These are phyloP conservation scores for Solanum sejunctum DNA, from an alignment of 257 asterid genomes.

Conservation along the genomic window DNA sequence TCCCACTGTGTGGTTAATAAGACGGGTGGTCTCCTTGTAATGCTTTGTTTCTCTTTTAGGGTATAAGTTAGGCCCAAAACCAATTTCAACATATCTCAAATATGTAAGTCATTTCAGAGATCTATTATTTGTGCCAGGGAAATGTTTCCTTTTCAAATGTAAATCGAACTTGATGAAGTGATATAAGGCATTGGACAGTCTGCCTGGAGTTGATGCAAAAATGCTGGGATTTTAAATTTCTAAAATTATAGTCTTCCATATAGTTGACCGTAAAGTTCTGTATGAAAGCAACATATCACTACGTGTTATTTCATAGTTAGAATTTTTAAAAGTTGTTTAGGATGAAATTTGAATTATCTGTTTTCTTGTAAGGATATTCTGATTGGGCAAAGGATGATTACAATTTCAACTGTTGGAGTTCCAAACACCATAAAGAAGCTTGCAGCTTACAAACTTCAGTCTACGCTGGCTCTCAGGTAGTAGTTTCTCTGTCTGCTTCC, in stretches of 20 bases:
- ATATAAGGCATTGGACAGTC: not conserved
- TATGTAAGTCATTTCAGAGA: not conserved
- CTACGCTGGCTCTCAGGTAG: slow-evolving; percentile 90
- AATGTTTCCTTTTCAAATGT: not conserved
- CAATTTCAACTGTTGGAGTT: slow-evolving; percentile 94
- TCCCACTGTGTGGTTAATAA: not conserved
- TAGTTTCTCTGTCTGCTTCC: not conserved
- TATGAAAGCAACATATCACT: not conserved
- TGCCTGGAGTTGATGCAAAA: not conserved
- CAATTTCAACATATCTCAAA: not conserved
- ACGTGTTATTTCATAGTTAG: not conserved
- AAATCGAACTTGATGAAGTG: not conserved
- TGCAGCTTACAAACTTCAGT: slow-evolving; percentile 90
- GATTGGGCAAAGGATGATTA: slow-evolving; percentile 98
- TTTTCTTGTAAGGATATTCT: slow-evolving; percentile 49
- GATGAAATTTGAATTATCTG: not conserved
- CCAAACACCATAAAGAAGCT: slow-evolving; percentile 80
- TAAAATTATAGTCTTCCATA: not conserved
- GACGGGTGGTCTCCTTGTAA: not conserved
- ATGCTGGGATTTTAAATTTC: not conserved
- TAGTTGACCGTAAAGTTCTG: not conserved
- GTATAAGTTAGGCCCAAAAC: not conserved
- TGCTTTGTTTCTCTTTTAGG: not conserved
- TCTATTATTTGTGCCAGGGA: not conserved
- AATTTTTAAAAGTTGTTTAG: not conserved